Evolutionary conservation across 208 protist species (phyloP), one percentile per base, ranked within the genome.

Genomic region (Novymonas esmeraldas): DNA sequence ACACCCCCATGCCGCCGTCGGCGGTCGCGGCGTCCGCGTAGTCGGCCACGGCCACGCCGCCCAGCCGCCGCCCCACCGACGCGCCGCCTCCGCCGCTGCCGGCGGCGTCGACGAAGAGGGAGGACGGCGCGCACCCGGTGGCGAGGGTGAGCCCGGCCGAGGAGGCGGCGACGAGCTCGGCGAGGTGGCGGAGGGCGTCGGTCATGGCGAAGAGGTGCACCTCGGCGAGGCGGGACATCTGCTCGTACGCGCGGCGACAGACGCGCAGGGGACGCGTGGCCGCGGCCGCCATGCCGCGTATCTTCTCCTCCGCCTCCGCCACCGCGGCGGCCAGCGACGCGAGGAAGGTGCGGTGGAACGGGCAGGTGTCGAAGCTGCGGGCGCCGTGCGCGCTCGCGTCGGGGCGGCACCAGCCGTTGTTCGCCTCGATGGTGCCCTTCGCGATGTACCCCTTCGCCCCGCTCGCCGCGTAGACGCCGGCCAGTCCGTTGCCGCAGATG

Each of bases 1-100:
- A 96, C 20, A 81, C 86, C 7, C 91, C 91, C 10, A 96, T 69
- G 20, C 91, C 91, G 28, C 90, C 90, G 61, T 96, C 84, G 1
- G 84, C 74, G 0, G 73, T 76, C 73, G 80, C 89, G 7, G 86
- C 56, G 14, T 77, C 71, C n/a, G 83, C 76, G 50, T 85, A 89
- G 13, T 76, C 70, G 7, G 76, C 59, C n/a, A 87, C 39, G 13
- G 59, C 75, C 3, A 87, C 39, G 9, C 79, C 79, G 22, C 76
- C 78, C 3, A 87, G 50, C 39, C 29, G 55, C 28, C 54, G 55
- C 51, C 14, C 14, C 24, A 22, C 28, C 45, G 56, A 54, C n/a
- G 14, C 52, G 13, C 60, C n/a, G 16, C 5, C 1, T 1, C 22
- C 22, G 38, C 61, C 20, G 41, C 63, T 34, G 6, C 29, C 39